phyloP scores from a whole-genome alignment of 2,329 filamentous ascomycete genomes.

The Beauveria bassiana region DNA sequence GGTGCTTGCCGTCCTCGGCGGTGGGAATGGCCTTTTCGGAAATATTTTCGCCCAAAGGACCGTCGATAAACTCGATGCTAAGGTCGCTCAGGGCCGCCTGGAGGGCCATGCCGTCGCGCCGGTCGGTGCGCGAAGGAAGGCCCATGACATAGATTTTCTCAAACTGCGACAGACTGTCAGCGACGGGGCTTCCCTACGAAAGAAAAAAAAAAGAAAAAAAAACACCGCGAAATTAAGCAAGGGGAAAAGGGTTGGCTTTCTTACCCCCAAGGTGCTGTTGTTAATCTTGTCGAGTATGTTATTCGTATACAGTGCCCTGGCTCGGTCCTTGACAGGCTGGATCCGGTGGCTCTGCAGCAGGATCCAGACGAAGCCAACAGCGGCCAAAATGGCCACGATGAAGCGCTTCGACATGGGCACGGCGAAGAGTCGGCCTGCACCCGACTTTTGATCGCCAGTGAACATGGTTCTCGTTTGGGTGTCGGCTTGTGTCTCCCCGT shows the following conservation, averaged over 20 bases:
- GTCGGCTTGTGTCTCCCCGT: neutral
- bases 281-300: constrained; percentile 8
- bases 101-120: constrained; percentile 39
- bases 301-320: neutral
- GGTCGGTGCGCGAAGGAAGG: constrained; percentile 40
- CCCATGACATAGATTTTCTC: constrained; percentile 36
- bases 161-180: constrained; percentile 11
- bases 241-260: neutral
- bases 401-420: constrained; percentile 6
- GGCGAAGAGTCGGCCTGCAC: neutral
- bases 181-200: too few species aligned
- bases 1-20: constrained; percentile 5
- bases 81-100: constrained; percentile 38
- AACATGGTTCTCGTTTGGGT: neutral
- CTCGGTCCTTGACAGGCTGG: neutral
- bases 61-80: constrained; percentile 37
- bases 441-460: neutral
- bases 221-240: too few species aligned
- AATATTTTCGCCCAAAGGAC: constrained; percentile 30
- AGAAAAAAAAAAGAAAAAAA: too few species aligned
- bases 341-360: constrained; percentile 7
- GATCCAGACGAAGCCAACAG: constrained; percentile 5
- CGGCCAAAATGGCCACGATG: neutral
- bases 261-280: constrained; percentile 9
- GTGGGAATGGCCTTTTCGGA: constrained; percentile 27